Conservation (phyloP, 768 basidiomycete species). For the Gautieria morchelliformis region DNA sequence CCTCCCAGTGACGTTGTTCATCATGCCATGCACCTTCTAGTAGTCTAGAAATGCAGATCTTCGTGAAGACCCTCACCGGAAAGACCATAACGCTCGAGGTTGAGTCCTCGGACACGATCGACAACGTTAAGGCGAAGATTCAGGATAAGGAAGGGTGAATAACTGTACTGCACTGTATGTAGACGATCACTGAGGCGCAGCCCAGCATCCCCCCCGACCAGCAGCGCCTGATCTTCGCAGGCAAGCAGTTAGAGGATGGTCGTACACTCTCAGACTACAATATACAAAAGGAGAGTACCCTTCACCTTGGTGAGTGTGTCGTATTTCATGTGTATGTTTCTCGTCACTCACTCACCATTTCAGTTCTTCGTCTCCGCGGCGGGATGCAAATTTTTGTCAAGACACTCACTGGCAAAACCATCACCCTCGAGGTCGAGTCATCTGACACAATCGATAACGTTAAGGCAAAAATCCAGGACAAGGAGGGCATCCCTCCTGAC, state of each 20-base stretch:
- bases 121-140: slow-evolving; percentile 42
- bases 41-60: slow-evolving; percentile 33
- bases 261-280: slow-evolving; percentile 87
- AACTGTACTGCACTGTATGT: not conserved
- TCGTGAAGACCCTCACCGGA: slow-evolving; percentile 42
- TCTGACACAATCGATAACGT: slow-evolving; percentile 92
- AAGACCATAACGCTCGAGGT: slow-evolving; percentile 52
- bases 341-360: not conserved
- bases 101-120: slow-evolving; percentile 40
- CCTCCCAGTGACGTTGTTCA: not conserved
- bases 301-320: slow-evolving; percentile 36
- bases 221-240: slow-evolving; percentile 86
- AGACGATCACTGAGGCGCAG: slow-evolving; percentile 11
- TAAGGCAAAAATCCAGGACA: slow-evolving; percentile 40
- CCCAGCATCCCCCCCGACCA: slow-evolving; percentile 60
- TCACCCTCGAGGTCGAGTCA: slow-evolving; percentile 88
- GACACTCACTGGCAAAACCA: slow-evolving; percentile 84
- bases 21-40: not conserved
- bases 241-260: slow-evolving; percentile 87
- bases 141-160: slow-evolving; percentile 36
- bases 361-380: slow-evolving; percentile 75
- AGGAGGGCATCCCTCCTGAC: slow-evolving; percentile 38
- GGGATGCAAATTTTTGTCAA: slow-evolving; percentile 92
- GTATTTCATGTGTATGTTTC: not conserved
- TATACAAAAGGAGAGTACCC: slow-evolving; percentile 83